phyloP scores from a whole-genome alignment of 23 red algal species.

The Gracilaria domingensis region DNA sequence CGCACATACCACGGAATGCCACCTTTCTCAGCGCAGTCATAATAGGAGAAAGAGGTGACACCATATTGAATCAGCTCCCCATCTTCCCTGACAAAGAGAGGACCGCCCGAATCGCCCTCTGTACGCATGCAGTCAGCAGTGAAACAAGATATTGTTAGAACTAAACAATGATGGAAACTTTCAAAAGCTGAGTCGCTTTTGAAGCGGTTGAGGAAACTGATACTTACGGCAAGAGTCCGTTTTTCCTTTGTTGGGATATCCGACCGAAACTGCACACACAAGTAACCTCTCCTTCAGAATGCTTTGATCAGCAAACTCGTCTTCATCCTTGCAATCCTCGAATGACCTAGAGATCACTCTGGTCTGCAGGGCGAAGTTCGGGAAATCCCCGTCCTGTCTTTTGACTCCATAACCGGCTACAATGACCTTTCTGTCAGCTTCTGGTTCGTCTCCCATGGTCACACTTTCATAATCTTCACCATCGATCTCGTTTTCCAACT shows the following conservation, averaged over 20 bases:
- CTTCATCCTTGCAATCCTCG: constrained; percentile 3
- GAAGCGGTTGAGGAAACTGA: not conserved
- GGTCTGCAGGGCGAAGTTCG: constrained; percentile 46
- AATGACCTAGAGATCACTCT: constrained; percentile 23
- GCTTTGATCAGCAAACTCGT: not conserved
- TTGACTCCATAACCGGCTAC: constrained; percentile 47
- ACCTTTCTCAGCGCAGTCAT: constrained; percentile 41
- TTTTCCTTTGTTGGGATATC: constrained; percentile 47
- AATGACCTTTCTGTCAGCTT: constrained; percentile 32
- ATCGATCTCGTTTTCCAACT: constrained; percentile 25
- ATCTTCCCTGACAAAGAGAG: constrained; percentile 34
- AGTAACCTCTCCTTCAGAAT: constrained; percentile 14
- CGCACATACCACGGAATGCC: constrained; percentile 56
- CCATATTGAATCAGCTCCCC: constrained; percentile 39
- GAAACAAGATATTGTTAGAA: constrained; percentile 7
- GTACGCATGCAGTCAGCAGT: not conserved
- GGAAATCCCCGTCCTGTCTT: constrained; percentile 15
- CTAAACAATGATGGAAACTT: too few relatives aligned
- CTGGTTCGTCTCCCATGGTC: constrained; percentile 27
- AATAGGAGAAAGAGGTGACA: constrained; percentile 37
- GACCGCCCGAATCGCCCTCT: constrained; percentile 61
- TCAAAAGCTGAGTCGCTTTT: too few relatives aligned
- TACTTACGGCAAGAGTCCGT: constrained; percentile 69
- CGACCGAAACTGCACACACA: constrained; percentile 48
- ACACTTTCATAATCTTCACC: constrained; percentile 22